Conservation (phyloP, 352 stramenopile species). For the Pythium pyrilobum region DNA sequence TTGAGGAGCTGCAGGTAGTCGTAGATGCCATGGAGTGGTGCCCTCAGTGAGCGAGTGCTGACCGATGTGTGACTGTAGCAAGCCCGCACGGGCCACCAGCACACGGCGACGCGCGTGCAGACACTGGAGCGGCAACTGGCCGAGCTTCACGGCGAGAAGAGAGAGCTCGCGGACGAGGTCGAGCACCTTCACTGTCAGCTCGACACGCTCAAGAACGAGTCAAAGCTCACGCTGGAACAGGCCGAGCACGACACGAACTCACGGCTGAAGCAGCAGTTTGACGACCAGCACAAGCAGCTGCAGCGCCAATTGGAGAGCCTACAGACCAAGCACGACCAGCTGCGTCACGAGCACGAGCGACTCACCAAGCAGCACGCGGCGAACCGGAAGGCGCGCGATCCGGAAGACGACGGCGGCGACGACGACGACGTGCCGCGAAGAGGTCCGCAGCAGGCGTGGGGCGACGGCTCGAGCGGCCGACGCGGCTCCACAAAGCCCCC, state of each 20-base stretch:
- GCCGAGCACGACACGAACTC: not conserved
- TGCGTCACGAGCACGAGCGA: slow-evolving; percentile 11
- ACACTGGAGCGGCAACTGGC: slow-evolving; percentile 19
- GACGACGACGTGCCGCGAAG: not conserved
- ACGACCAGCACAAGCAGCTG: slow-evolving; percentile 20
- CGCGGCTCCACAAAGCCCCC: not conserved
- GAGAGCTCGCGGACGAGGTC: slow-evolving; percentile 25
- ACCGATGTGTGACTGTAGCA: not conserved
- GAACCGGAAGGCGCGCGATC: not conserved
- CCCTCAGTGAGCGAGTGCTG: too few species aligned
- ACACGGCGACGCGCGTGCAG: slow-evolving; percentile 8
- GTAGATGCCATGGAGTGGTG: too few species aligned
- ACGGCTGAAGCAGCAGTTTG: slow-evolving; percentile 9
- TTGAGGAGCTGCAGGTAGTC: slow-evolving; percentile 40
- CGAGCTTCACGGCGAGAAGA: slow-evolving; percentile 18
- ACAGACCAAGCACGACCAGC: slow-evolving; percentile 18
- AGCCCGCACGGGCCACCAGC: not conserved
- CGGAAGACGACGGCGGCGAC: slow-evolving; percentile 3
- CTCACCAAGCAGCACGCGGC: slow-evolving; percentile 2
- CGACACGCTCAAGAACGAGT: slow-evolving; percentile 5
- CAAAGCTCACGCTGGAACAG: not conserved
- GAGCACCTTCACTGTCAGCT: slow-evolving; percentile 19
- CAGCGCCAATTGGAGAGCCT: slow-evolving; percentile 25
- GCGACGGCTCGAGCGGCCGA: not conserved
- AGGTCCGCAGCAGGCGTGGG: slow-evolving; percentile 8